phyloP scores from a whole-genome alignment of 2,329 filamentous ascomycete genomes.

The Trichoderma harzianum region DNA sequence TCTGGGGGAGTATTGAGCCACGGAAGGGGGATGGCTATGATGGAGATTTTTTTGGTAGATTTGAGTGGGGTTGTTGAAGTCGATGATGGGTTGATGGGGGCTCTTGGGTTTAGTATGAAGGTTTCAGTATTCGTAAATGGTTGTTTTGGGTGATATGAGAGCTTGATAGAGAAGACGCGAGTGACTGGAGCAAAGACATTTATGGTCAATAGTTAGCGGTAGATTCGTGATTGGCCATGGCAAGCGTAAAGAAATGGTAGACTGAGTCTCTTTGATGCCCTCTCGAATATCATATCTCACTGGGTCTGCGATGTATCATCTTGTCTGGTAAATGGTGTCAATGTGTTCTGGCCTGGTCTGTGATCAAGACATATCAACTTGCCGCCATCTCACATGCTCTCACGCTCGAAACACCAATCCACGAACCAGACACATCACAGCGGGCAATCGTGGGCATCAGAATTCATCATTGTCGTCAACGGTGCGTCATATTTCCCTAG shows the following conservation, averaged over 20 bases:
- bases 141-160: neutral
- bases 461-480: conserved; percentile 13
- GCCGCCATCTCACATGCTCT: neutral
- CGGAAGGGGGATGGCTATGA: neutral
- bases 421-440: neutral
- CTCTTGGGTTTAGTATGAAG: neutral
- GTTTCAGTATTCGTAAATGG: neutral
- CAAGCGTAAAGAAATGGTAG: neutral
- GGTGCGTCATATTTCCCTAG: conserved; percentile 19
- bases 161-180: neutral
- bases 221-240: neutral
- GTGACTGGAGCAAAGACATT: neutral
- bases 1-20: neutral
- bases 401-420: neutral
- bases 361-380: neutral
- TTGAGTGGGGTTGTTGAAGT: neutral
- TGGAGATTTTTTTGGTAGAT: neutral
- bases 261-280: neutral
- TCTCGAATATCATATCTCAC: neutral
- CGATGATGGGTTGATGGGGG: neutral
- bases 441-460: neutral
- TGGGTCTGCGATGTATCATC: neutral
- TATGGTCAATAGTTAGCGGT: neutral
- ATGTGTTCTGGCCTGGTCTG: neutral
- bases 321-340: neutral